Conservation (phyloP, 768 basidiomycete genomes). For the Amanita molliuscula region DNA sequence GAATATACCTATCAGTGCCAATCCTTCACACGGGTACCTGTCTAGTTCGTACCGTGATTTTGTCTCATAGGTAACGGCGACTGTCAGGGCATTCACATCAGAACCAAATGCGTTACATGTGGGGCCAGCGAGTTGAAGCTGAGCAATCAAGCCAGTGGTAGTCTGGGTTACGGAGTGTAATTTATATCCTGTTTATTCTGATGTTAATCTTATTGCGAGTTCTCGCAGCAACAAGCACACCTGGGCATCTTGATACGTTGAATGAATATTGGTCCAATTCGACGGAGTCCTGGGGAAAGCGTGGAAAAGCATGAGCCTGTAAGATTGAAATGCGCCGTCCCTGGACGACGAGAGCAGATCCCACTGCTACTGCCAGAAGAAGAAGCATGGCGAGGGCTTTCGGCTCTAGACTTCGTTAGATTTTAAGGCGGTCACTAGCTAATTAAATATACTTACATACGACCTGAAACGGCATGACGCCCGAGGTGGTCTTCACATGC, state of each 20-base stretch:
- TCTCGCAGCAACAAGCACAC: neutral
- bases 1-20: neutral
- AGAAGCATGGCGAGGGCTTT: no score
- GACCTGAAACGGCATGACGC: no score
- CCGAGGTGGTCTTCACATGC: no score
- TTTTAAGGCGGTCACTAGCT: no score
- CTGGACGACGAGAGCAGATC: no score
- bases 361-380: no score
- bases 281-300: no score
- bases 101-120: constrained; percentile 58
- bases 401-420: no score
- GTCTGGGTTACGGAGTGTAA: constrained; percentile 35
- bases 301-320: no score
- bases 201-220: neutral
- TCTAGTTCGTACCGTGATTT: constrained; percentile 27
- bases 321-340: no score
- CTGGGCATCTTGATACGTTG: constrained; percentile 7
- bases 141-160: constrained; percentile 40
- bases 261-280: no score
- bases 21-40: neutral
- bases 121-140: constrained; percentile 39
- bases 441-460: no score
- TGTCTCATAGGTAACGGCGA: constrained; percentile 60
- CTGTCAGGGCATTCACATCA: constrained; percentile 46
- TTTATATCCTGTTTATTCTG: constrained; percentile 40